Percentiles rank a stretch among this genome's conserved stretches.
Evolutionary conservation across 1,284 basidiomycete genomes (phyloP).

Genomic region (Puccinia polysora): DNA sequence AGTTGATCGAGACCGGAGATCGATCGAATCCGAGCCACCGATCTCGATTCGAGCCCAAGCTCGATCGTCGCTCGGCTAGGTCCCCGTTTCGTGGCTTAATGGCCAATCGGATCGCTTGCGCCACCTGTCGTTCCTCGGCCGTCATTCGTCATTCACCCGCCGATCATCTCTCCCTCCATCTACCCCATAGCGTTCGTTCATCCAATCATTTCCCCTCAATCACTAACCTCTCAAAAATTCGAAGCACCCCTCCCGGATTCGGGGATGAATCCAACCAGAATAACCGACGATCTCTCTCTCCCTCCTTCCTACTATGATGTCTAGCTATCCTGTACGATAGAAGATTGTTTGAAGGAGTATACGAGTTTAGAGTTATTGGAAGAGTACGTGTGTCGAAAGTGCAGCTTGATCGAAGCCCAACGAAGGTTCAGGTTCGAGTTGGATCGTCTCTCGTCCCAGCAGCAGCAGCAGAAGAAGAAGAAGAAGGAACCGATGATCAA

Average conservation of each 20-base stretch:
- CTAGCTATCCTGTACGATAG: slow-evolving; percentile 62
- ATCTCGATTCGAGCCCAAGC: neutral
- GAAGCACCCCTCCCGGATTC: too few relatives aligned
- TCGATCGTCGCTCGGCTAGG: slow-evolving; percentile 14
- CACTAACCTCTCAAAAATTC: neutral
- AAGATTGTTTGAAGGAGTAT: slow-evolving; percentile 72
- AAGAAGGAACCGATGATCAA: slow-evolving; percentile 58
- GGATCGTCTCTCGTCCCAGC: too few relatives aligned
- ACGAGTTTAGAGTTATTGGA: slow-evolving; percentile 72
- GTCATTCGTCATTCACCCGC: slow-evolving; percentile 80
- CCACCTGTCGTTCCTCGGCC: slow-evolving; percentile 76
- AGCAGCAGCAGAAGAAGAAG: too few relatives aligned
- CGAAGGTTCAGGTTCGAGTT: slow-evolving; percentile 65
- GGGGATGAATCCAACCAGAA: too few relatives aligned
- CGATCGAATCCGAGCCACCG: neutral
- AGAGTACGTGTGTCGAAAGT: slow-evolving; percentile 78
- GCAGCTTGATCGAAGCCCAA: slow-evolving; percentile 69
- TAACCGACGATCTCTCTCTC: too few relatives aligned
- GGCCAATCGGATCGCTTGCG: slow-evolving; percentile 73
- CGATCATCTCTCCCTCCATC: slow-evolving; percentile 71
- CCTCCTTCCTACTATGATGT: slow-evolving; percentile 26
- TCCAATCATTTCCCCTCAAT: neutral
- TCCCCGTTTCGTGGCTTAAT: slow-evolving; percentile 69
- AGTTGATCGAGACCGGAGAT: slow-evolving; percentile 50
- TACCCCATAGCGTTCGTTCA: slow-evolving; percentile 58